Percentiles rank a stretch among this genome's conserved stretches.
Conservation (phyloP, 2,329 filamentous ascomycete species). For the Coniochaeta prunicola region DNA sequence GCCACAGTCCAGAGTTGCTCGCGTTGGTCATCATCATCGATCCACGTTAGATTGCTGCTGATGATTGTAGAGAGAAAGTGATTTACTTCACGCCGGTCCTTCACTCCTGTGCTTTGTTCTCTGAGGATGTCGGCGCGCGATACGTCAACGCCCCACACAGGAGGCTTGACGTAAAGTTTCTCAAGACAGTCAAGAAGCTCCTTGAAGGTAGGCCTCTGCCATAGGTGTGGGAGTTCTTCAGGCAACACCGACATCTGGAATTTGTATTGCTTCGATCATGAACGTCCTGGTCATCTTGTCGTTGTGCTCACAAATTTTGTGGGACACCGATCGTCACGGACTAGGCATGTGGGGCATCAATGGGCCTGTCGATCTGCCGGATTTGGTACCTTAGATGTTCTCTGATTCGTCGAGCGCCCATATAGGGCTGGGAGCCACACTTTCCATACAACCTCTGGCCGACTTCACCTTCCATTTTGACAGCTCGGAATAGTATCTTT, state of each 20-base stretch:
- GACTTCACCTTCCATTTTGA: neutral
- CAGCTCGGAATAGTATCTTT: neutral
- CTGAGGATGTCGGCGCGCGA: slow-evolving; percentile 32
- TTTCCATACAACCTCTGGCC: neutral
- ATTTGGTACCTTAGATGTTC: neutral
- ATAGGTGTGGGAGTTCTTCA: slow-evolving; percentile 72
- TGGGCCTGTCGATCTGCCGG: neutral
- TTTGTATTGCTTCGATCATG: neutral
- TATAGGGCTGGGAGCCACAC: neutral
- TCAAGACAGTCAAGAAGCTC: slow-evolving; percentile 60
- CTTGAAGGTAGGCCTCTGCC: slow-evolving; percentile 62
- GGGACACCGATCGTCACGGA: neutral
- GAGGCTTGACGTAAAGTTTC: slow-evolving; percentile 58
- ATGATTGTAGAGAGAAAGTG: slow-evolving; percentile 65
- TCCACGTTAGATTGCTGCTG: slow-evolving; percentile 60
- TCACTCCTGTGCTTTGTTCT: slow-evolving; percentile 32
- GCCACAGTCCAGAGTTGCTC: slow-evolving; percentile 73
- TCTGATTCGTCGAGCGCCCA: neutral
- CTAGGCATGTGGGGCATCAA: neutral
- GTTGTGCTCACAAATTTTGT: neutral
- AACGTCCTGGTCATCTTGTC: neutral
- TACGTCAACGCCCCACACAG: slow-evolving; percentile 53
- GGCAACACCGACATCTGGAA: slow-evolving; percentile 8
- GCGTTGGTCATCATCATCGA: slow-evolving; percentile 55
- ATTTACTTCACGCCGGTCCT: slow-evolving; percentile 44